Base-by-base conservation (phyloP, 1,139 yeast genomes). In the Lodderomyces oxycetoniae region DNA sequence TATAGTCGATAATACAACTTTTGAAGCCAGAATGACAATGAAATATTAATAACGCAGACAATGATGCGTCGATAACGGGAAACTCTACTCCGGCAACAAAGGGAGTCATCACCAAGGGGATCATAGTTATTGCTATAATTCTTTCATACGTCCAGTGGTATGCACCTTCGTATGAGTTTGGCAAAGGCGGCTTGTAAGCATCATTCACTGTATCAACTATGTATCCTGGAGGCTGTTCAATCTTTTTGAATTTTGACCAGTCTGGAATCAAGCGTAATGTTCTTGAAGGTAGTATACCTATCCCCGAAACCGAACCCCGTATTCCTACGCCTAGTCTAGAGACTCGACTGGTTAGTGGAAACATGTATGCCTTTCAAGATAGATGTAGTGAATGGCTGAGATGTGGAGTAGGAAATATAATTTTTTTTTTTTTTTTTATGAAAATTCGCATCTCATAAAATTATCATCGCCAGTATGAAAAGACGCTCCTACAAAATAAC, bases 161-260 rank as follows among this genome's bases (percentile, higher is more conserved):
- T 8, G 86, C 77, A 20, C 91, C 91, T 44, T 80, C 79, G 17
- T 57, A 43, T 47, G 67, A 74, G 44, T 67, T 61, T 10, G 79
- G 57, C 32, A 63, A 55, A 34, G 91, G 91, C 6, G 76, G 70
- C 5, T 67, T 64, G 48, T 73, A 78, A 15, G 91, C 85, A 43
- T 83, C 91, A 52, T 83, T 83, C 27, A 82, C 87, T 5, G 83
- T 74, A 17, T 89, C 93, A 26, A 77, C 76, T 35, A 83, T 73
- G 53, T 73, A 65, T 28, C 91, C 88, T 38, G 91, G 85, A 26
- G 89, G 88, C 56, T 81, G 89, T 38, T 84, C 82, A 37, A 79
- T 71, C 26, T 67, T 53, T 63, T 73, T 58, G 42, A 61, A 64
- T 44, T 65, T 71, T 30, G 67, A 50, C 38, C 71, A 63, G 47